Conservation (phyloP, 495 filamentous ascomycete genomes). For the Penicillium paxilli region DNA sequence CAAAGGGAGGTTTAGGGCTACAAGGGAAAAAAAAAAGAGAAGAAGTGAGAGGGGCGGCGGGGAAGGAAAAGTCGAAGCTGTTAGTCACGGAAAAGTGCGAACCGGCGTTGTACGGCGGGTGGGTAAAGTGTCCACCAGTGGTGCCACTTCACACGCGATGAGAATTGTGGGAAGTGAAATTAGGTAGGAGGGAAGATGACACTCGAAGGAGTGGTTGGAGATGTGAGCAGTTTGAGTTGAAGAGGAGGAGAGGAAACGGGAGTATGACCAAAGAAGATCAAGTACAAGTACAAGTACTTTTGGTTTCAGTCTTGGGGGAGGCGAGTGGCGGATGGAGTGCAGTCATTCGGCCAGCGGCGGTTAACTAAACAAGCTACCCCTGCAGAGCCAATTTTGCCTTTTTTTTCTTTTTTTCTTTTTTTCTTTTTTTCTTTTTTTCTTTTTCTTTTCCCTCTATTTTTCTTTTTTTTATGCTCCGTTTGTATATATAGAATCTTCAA, state of each 20-base stretch:
- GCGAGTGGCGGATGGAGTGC: neutral
- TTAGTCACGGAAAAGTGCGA: conserved; percentile 49
- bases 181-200: neutral
- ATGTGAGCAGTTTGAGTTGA: neutral
- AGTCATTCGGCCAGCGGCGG: conserved; percentile 6
- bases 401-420: conserved; percentile 9
- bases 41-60: conserved; percentile 24
- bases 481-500: too few relatives aligned
- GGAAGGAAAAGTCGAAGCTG: conserved; percentile 32
- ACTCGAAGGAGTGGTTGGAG: neutral
- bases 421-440: neutral
- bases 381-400: conserved; percentile 26
- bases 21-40: conserved; percentile 11
- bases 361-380: conserved; percentile 25
- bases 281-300: too few relatives aligned
- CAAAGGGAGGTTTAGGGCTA: conserved; percentile 17
- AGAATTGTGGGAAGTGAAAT: neutral
- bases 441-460: neutral
- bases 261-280: neutral
- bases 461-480: neutral
- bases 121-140: conserved; percentile 8
- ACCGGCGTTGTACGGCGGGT: conserved; percentile 25
- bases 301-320: neutral
- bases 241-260: neutral
- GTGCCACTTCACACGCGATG: neutral